phyloP scores from a whole-genome alignment of 768 basidiomycete species.

The Rhodocollybia butyracea region DNA sequence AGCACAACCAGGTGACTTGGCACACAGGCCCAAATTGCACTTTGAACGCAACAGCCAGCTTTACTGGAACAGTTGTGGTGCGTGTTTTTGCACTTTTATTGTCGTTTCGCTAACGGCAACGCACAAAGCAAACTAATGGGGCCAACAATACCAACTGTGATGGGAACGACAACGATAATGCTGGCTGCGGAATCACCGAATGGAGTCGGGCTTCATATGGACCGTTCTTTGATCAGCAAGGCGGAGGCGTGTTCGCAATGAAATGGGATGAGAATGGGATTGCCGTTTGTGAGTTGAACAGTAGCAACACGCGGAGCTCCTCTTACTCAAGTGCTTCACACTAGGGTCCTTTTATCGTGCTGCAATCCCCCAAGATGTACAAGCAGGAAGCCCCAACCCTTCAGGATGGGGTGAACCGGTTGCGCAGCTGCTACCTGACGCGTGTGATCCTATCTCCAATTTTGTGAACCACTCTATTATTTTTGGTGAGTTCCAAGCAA shows the following conservation, averaged over 20 bases:
- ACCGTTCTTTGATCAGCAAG: constrained; percentile 71
- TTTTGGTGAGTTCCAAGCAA: constrained; percentile 54
- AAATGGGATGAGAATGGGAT: constrained; percentile 82
- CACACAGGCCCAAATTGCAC: constrained; percentile 69
- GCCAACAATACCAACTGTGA: constrained; percentile 53
- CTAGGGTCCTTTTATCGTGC: constrained; percentile 83
- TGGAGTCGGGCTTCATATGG: constrained; percentile 84
- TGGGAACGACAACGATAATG: constrained; percentile 49
- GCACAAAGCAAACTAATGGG: constrained; percentile 42
- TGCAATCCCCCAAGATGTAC: constrained; percentile 68
- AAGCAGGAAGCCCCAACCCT: constrained; percentile 58
- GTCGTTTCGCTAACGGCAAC: background rate
- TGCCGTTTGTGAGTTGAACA: constrained; percentile 56
- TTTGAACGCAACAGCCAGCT: constrained; percentile 50
- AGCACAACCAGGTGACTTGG: constrained; percentile 83
- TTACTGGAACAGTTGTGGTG: constrained; percentile 64
- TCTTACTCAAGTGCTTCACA: background rate
- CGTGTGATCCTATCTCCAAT: constrained; percentile 55
- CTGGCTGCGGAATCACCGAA: constrained; percentile 77
- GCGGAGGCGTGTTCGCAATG: constrained; percentile 87
- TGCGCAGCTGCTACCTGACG: constrained; percentile 49
- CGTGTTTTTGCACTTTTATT: constrained; percentile 19
- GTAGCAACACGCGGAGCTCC: background rate
- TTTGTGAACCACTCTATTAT: constrained; percentile 73
- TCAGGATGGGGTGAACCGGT: constrained; percentile 66